A percentile compares a stretch with the other conserved stretches of the same genome.
These are phyloP conservation scores for Fusarium siculi DNA, from an alignment of 2,329 filamentous ascomycete species.

Conservation along the genomic window DNA sequence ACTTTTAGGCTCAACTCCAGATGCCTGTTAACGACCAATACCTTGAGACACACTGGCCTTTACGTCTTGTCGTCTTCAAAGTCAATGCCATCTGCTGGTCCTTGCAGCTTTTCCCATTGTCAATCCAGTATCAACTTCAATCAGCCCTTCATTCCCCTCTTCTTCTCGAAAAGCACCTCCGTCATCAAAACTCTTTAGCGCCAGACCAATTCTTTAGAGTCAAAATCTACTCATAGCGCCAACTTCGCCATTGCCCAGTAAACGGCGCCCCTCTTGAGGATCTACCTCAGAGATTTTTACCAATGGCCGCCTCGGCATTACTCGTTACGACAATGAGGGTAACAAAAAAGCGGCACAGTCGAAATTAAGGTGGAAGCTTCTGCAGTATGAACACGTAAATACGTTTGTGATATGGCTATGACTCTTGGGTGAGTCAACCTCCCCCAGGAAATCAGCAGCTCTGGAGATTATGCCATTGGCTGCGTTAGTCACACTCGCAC, in stretches of 20 bases:
- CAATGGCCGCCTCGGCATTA: constrained; percentile 41
- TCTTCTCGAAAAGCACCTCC: constrained; percentile 37
- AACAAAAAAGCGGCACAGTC: constrained; percentile 11
- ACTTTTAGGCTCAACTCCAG: neutral
- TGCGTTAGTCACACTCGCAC: constrained; percentile 26
- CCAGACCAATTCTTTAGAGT: constrained; percentile 36
- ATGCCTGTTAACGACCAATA: neutral
- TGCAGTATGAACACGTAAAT: constrained; percentile 32
- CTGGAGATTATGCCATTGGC: constrained; percentile 22
- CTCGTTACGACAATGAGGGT: neutral
- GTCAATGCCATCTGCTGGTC: neutral
- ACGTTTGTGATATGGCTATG: constrained; percentile 22
- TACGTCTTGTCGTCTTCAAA: neutral
- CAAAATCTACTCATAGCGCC: constrained; percentile 28
- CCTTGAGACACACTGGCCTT: neutral
- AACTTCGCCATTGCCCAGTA: constrained; percentile 27
- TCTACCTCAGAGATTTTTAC: constrained; percentile 25
- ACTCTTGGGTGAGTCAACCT: constrained; percentile 34
- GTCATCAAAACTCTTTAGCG: constrained; percentile 42
- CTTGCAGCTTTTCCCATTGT: neutral
- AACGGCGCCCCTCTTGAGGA: constrained; percentile 32
- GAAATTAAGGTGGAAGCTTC: constrained; percentile 18
- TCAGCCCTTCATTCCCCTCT: constrained; percentile 28
- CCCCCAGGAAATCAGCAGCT: constrained; percentile 29
- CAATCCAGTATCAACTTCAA: constrained; percentile 3